Base-by-base conservation (phyloP, 192 early-diverging fungal genomes). In the Geranomyces variabilis region DNA sequence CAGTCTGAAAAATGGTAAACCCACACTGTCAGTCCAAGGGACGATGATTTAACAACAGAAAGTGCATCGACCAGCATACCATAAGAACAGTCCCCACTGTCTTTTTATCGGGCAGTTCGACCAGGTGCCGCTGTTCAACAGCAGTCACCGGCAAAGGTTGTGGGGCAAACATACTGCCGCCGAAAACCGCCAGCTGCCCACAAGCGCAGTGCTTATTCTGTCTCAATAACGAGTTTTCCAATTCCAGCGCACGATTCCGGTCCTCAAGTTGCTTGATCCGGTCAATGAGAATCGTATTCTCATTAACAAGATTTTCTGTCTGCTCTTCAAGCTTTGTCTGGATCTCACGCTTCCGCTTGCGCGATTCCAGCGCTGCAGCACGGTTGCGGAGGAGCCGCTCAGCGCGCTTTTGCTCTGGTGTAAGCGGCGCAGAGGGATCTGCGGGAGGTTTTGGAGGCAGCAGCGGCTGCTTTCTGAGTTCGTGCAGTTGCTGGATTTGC, bases 381-480 rank as follows among this genome's bases (percentile, higher is more conserved):
- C 95, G 88, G 78, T 97, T 97, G 82, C 95, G 95, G 64, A 97
- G 93, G 67, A 97, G 75, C 34, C 95, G 83, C 67, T 93, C 91
- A 69, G 93, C 91, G 28, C 91, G 84, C 77, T 96, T 97, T 45
- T 86, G 81, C 26, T 36, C 34, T 84, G 77, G 47, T 9, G 70
- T 72, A n/a, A 46, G 47, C 53, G 41, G 29, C 14, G 45, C 43
- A 21, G 67, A n/a, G 28, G 24, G 24, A 17, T 30, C 31, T 36
- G 31, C 36, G 14, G n/a, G 69, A 51, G 21, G 21, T 15, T 22
- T 19, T 33, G 19, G 31, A 6, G 58, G 22, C 58, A 30, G 58
- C 9, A 17, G 58, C 28, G 19, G 58, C 28, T 60, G 22, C 17
- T 31, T n/a, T n/a, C 17, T 53, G 51, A 53, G 3, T 53, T 24